Evolutionary conservation across 2,329 filamentous ascomycete genomes (phyloP).

Genomic region (Clonostachys solani): DNA sequence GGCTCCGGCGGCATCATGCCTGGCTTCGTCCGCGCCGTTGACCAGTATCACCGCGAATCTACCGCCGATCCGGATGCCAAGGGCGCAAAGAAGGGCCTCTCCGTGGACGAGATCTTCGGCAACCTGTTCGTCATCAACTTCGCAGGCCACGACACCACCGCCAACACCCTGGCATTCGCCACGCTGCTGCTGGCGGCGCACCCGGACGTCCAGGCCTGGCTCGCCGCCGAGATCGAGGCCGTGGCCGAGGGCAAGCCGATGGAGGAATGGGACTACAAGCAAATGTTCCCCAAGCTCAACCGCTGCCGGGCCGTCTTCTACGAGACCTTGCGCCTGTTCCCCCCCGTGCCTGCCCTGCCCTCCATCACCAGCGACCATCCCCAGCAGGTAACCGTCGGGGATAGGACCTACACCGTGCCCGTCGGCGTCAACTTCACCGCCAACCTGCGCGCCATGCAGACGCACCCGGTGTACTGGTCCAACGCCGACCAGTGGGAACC

Average conservation of each 20-base stretch:
- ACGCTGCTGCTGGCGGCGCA: constrained; percentile 36
- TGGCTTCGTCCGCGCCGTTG: not conserved
- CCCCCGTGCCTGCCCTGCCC: constrained; percentile 15
- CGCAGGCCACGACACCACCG: constrained; percentile 47
- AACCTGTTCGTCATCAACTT: constrained; percentile 44
- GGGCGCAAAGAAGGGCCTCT: constrained; percentile 14
- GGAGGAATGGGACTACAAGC: not conserved
- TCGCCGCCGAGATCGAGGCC: constrained; percentile 29
- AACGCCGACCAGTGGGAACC: constrained; percentile 10
- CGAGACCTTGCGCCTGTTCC: constrained; percentile 36
- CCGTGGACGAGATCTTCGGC: constrained; percentile 38
- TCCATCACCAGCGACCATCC: constrained; percentile 13
- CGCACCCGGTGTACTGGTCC: constrained; percentile 7
- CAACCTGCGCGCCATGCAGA: constrained; percentile 2
- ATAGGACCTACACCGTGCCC: constrained; percentile 1
- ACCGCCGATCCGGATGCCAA: not conserved
- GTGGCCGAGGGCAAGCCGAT: constrained; percentile 10
- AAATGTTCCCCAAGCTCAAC: constrained; percentile 14
- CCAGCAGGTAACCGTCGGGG: not conserved
- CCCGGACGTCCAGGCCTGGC: constrained; percentile 38
- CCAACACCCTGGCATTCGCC: constrained; percentile 35
- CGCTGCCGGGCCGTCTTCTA: constrained; percentile 31
- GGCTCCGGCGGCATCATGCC: too few species aligned
- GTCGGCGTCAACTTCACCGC: constrained; percentile 2
- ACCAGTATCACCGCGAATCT: constrained; percentile 1